Conservation (phyloP, 306 rosid species). For the Glycine soja region DNA sequence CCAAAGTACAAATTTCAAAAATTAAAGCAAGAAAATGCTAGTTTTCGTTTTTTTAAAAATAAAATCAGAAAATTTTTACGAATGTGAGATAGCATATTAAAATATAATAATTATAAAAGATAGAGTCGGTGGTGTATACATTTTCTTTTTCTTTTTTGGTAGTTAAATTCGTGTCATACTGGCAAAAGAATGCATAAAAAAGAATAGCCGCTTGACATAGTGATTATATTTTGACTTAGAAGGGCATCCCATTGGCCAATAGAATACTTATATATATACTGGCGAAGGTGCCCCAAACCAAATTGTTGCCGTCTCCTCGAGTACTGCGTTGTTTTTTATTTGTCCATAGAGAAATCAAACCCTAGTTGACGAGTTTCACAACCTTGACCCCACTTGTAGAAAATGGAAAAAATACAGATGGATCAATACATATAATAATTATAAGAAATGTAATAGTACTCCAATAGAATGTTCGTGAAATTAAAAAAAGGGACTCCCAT, state of each 20-base stretch:
- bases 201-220: conserved; percentile 42
- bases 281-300: conserved; percentile 51
- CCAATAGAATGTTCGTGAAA: conserved; percentile 3
- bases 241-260: conserved; percentile 37
- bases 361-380: conserved; percentile 55
- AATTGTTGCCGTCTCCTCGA: conserved; percentile 47
- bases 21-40: not conserved
- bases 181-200: conserved; percentile 8
- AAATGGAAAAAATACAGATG: conserved; percentile 13
- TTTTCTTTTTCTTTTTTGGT: not conserved
- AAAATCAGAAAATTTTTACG: not conserved
- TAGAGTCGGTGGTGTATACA: not conserved
- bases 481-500: not conserved
- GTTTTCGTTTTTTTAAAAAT: not conserved
- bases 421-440: conserved; percentile 4
- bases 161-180: not conserved
- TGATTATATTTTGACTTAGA: conserved; percentile 57
- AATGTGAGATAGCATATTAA: not conserved
- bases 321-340: conserved; percentile 47
- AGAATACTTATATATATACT: conserved; percentile 38
- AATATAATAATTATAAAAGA: not conserved
- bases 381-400: conserved; percentile 51
- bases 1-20: not conserved
- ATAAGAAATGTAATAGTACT: not conserved
- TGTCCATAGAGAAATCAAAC: conserved; percentile 53